A percentile compares a stretch with the other conserved stretches of the same genome.
phyloP scores from a whole-genome alignment of 345 rosid genomes.

The Salix caprea region DNA sequence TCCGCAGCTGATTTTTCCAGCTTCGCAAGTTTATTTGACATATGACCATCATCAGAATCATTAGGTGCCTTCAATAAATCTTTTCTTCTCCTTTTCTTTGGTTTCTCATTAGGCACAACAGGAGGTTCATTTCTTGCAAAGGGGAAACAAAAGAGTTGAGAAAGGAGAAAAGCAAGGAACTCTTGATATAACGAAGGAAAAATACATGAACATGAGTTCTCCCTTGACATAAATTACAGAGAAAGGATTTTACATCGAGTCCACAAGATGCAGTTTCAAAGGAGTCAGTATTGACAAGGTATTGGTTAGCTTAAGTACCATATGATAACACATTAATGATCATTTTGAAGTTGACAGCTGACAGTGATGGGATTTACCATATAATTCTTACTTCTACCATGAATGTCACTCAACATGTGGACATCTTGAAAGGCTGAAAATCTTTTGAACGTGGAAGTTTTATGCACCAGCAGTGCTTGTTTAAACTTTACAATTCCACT shows the following conservation, averaged over 20 bases:
- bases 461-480: neutral
- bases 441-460: neutral
- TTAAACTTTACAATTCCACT: neutral
- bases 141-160: conserved; percentile 19
- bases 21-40: conserved; percentile 53
- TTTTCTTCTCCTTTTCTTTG: conserved; percentile 79
- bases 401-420: neutral
- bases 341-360: neutral
- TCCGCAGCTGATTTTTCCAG: conserved; percentile 38
- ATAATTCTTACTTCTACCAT: neutral
- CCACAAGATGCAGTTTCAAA: neutral
- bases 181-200: neutral
- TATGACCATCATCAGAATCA: conserved; percentile 45
- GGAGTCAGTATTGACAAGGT: neutral
- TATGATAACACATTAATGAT: neutral
- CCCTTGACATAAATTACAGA: neutral
- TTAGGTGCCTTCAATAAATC: conserved; percentile 46
- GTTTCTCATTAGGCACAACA: conserved; percentile 48
- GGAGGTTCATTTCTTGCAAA: conserved; percentile 54
- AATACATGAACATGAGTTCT: neutral
- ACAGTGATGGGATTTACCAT: neutral
- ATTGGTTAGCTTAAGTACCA: neutral
- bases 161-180: neutral
- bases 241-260: neutral
- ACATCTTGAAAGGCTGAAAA: neutral